Conservation (phyloP, 441 rosid genomes). For the Croton laevigatus region DNA sequence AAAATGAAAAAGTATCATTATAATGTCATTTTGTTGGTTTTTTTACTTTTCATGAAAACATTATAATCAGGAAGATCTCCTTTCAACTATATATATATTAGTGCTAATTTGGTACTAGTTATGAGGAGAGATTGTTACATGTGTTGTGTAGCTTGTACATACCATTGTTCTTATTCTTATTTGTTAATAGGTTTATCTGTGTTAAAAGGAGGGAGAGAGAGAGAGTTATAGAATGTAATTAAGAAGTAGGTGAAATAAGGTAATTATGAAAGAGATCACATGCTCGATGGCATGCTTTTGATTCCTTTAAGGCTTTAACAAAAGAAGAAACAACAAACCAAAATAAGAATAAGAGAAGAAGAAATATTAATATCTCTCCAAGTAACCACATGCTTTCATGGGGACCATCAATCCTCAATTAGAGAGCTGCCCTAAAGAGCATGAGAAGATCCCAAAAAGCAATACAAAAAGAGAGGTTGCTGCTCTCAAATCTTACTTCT, state of each 20-base stretch:
- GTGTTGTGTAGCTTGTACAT: no score
- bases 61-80: no score
- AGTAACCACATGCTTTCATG: conserved; percentile 56
- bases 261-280: conserved; percentile 48
- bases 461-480: conserved; percentile 20
- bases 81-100: no score
- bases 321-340: conserved; percentile 26
- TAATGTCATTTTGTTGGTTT: no score
- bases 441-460: conserved; percentile 57
- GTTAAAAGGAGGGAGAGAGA: neutral
- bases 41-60: no score
- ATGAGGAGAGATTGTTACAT: no score
- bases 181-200: no score
- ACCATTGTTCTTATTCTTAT: no score
- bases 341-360: conserved; percentile 16
- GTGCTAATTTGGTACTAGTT: no score
- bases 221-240: neutral
- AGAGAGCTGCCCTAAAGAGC: conserved; percentile 25
- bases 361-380: neutral
- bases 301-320: conserved; percentile 49
- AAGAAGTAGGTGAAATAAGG: conserved; percentile 12
- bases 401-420: conserved; percentile 44
- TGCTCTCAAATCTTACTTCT: conserved; percentile 21
- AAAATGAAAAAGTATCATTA: no score
- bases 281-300: conserved; percentile 52